Base-by-base conservation (phyloP, 768 basidiomycete genomes). In the Macrolepiota fuliginosa region DNA sequence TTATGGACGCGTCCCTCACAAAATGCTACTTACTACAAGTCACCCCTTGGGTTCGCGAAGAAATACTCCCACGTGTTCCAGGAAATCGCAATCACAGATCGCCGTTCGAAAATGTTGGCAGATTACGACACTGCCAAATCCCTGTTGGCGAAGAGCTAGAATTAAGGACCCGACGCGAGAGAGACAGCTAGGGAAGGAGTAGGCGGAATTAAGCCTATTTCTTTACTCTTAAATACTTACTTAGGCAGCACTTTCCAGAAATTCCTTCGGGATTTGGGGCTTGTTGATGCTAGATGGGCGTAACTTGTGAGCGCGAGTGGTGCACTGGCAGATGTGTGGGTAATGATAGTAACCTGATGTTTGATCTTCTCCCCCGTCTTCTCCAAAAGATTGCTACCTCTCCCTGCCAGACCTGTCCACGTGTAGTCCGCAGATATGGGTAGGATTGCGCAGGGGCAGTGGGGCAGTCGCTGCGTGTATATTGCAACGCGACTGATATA, bases 41-140 rank as follows among this genome's bases (percentile, higher is more conserved):
- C 29, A 32, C 29, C 29, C 29, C 47, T 15, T 13, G 13, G 47
- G 24, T 25, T 25, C 32, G 56, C 17, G 45, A 19, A 49, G n/a
- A 24, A 57, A 49, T 35, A 40, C 54, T 56, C 39, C 40, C 54
- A 56, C 54, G 39, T 25, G 54, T 56, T 54, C 53, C 36, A 56
- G 24, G 39, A 42, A 32, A 39, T 39, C 56, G 49, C 47, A 13
- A 15, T 24, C 47, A 36, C 36, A 35, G 22, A 36, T 27, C 17
- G 45, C 36, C 40, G 11, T 27, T 49, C 22, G 15, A 45, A 35
- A 36, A 37, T 37, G 27, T 57, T 57, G 42, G 27, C 45, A 35
- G 56, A 58, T 58, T 50, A 58, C 56, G 56, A 29, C 56, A 58
- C 22, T 22, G 13, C 40, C 45, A 19, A 13, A 22, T 49, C 6